phyloP scores from a whole-genome alignment of 73 alveolate genomes.

The Uronychia setigera region DNA sequence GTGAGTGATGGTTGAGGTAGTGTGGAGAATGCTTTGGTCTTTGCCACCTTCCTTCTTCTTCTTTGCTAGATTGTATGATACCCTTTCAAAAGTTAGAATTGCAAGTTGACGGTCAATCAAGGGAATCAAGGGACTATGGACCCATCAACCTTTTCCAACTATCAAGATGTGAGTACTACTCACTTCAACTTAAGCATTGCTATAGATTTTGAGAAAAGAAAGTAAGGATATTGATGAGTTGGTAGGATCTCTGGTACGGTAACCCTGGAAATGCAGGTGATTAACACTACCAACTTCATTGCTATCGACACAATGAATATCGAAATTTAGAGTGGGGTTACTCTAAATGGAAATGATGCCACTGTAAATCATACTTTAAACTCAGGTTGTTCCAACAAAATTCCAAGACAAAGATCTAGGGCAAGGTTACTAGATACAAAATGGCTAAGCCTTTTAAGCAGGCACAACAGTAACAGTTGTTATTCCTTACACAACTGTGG shows the following conservation, averaged over 20 bases:
- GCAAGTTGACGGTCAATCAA: too few relatives aligned
- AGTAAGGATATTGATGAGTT: not conserved
- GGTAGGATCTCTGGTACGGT: not conserved
- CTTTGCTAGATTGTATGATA: too few relatives aligned
- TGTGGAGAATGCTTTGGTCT: too few relatives aligned
- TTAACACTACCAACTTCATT: not conserved
- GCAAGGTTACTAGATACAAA: not conserved
- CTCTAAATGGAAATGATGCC: not conserved
- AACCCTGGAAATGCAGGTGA: not conserved
- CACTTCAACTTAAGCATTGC: not conserved
- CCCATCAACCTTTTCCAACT: not conserved
- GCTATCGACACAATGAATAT: conserved; percentile 1
- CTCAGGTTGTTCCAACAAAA: not conserved
- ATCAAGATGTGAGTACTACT: not conserved
- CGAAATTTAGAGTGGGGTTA: not conserved
- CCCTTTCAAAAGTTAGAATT: too few relatives aligned
- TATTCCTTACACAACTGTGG: not conserved
- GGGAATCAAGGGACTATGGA: too few relatives aligned
- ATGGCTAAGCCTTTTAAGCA: not conserved
- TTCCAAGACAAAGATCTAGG: not conserved
- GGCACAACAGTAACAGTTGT: not conserved
- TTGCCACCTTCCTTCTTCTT: too few relatives aligned
- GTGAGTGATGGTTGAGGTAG: too few relatives aligned
- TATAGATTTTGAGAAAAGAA: not conserved
- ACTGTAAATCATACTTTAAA: not conserved